A percentile compares a stretch with the other conserved stretches of the same genome.
These are phyloP conservation scores for Spergularia bocconei DNA, from an alignment of 148 eudicot species.

Conservation along the genomic window DNA sequence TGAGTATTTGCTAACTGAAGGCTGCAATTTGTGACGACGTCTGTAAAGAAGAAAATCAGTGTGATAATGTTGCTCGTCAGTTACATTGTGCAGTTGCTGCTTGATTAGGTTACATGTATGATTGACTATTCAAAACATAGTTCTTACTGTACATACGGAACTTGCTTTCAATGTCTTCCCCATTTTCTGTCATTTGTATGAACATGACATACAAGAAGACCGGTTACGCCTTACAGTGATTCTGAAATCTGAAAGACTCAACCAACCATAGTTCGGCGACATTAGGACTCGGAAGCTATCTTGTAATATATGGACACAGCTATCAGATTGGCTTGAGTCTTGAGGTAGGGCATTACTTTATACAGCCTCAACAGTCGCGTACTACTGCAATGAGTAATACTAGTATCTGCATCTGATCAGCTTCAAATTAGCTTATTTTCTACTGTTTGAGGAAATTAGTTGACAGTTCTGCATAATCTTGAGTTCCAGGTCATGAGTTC, in stretches of 20 bases:
- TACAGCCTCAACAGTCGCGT: background rate
- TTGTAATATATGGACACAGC: background rate
- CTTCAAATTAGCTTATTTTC: background rate
- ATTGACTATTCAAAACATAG: background rate
- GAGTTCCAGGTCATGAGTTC: conserved; percentile 1
- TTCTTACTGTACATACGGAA: background rate
- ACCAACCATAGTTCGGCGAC: background rate
- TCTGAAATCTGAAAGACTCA: background rate
- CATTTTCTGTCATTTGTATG: background rate
- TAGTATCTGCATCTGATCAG: background rate
- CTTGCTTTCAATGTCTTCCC: background rate
- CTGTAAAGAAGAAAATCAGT: no score
- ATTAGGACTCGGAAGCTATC: background rate
- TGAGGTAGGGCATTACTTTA: background rate
- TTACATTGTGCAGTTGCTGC: background rate
- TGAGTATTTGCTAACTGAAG: no score
- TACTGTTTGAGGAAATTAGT: background rate
- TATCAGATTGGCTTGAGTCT: background rate
- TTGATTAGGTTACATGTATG: background rate
- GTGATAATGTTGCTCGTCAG: no score
- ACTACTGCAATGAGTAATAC: no score
- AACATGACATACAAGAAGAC: background rate
- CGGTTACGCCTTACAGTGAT: background rate
- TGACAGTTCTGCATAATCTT: background rate
- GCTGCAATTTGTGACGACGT: no score